A percentile compares a stretch with the other conserved stretches of the same genome.
phyloP scores from a whole-genome alignment of 257 asterid species.

The Orobanche coerulescens region DNA sequence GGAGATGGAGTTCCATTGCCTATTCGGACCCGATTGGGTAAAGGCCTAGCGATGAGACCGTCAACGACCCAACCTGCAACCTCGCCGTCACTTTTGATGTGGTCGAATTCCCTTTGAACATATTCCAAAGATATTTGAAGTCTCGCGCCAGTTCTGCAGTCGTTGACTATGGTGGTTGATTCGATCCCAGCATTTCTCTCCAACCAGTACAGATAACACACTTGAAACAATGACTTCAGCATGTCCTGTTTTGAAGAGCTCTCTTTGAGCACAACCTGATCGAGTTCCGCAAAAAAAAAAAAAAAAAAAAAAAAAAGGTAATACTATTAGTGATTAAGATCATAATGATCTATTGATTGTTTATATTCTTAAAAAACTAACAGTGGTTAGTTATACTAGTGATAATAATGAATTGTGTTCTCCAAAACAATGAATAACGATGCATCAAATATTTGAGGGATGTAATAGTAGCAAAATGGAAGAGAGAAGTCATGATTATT shows the following conservation, averaged over 20 bases:
- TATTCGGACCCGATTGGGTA: slow-evolving; percentile 53
- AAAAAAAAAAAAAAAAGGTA: not conserved
- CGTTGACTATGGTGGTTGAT: slow-evolving; percentile 39
- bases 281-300: slow-evolving; percentile 8
- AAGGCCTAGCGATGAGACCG: slow-evolving; percentile 85
- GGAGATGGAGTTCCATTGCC: slow-evolving; percentile 34
- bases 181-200: slow-evolving; percentile 78
- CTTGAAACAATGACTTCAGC: slow-evolving; percentile 85
- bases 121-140: slow-evolving; percentile 77
- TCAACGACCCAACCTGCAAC: slow-evolving; percentile 68
- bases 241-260: slow-evolving; percentile 70
- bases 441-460: too few relatives aligned
- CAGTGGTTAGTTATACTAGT: not conserved
- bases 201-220: slow-evolving; percentile 79
- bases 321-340: not conserved
- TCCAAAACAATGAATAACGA: not conserved
- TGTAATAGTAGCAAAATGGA: too few relatives aligned
- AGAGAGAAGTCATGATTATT: too few relatives aligned
- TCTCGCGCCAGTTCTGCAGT: slow-evolving; percentile 77
- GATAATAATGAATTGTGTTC: not conserved
- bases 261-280: slow-evolving; percentile 84
- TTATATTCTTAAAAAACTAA: too few relatives aligned
- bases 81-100: slow-evolving; percentile 61
- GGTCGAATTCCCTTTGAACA: slow-evolving; percentile 63
- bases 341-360: too few relatives aligned